Conservation (phyloP, 306 rosid genomes). For the Acacia melanoxylon region DNA sequence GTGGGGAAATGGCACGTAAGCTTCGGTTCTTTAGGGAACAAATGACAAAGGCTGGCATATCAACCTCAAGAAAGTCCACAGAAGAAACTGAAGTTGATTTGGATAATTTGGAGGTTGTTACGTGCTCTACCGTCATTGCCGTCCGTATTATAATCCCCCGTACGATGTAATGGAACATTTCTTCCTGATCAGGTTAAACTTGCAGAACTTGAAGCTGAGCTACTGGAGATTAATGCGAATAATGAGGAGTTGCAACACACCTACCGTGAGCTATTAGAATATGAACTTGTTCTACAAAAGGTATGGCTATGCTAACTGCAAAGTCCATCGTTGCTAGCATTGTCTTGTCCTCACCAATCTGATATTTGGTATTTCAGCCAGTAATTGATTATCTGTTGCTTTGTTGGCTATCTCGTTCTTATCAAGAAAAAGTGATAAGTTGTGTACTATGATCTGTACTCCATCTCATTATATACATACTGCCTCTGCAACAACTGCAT, state of each 20-base stretch:
- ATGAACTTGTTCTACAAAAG: constrained; percentile 79
- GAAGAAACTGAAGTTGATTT: constrained; percentile 43
- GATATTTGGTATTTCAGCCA: constrained; percentile 11
- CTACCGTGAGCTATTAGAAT: constrained; percentile 71
- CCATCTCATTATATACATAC: constrained; percentile 9
- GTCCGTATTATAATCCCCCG: background rate
- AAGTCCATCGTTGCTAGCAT: background rate
- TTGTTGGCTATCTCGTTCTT: constrained; percentile 13
- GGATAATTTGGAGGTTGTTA: constrained; percentile 74
- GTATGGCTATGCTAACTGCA: constrained; percentile 38
- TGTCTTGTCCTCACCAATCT: background rate
- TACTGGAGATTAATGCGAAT: constrained; percentile 67
- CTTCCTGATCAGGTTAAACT: constrained; percentile 61
- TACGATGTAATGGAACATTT: constrained; percentile 13
- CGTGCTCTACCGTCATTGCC: background rate
- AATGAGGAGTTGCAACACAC: constrained; percentile 68
- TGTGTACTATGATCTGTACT: background rate
- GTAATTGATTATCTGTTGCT: background rate
- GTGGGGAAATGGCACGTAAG: constrained; percentile 80
- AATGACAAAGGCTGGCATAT: constrained; percentile 64
- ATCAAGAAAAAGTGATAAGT: background rate
- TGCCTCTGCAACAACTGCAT: background rate
- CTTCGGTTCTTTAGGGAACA: constrained; percentile 76
- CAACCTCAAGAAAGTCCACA: constrained; percentile 39
- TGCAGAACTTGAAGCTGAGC: constrained; percentile 74